phyloP scores from a whole-genome alignment of 495 filamentous ascomycete genomes.

The Rhypophila decipiens region DNA sequence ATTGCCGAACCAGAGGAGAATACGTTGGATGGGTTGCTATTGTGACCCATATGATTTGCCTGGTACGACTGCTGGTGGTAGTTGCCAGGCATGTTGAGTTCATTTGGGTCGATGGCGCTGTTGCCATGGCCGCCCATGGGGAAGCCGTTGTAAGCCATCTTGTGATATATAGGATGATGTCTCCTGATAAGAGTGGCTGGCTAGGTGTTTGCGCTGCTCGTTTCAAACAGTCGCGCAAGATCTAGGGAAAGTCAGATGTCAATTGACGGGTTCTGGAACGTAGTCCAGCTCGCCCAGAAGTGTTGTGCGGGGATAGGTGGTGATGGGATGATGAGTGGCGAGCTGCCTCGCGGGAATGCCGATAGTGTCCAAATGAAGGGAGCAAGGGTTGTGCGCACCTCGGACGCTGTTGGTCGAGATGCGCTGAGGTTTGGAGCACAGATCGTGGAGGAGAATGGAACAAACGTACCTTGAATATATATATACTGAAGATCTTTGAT shows the following conservation, averaged over 20 bases:
- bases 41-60: constrained; percentile 35
- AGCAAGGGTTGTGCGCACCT: not conserved
- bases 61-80: constrained; percentile 34
- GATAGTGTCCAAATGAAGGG: not conserved
- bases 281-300: not conserved
- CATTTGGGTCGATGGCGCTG: constrained; percentile 74
- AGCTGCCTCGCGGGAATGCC: not conserved
- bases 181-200: not conserved
- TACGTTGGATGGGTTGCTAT: constrained; percentile 23
- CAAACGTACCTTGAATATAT: constrained; percentile 2
- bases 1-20: constrained; percentile 43
- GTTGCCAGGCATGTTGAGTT: constrained; percentile 60
- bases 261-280: not conserved
- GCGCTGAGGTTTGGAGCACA: not conserved
- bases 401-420: not conserved
- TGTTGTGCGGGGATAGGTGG: not conserved
- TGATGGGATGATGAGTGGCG: not conserved
- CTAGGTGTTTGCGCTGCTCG: too few species aligned
- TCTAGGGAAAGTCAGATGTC: too few species aligned
- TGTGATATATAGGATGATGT: not conserved
- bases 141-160: constrained; percentile 55
- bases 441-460: not conserved
- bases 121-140: constrained; percentile 59
- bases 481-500: not conserved
- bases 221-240: too few species aligned